Evolutionary conservation across 2,329 filamentous ascomycete species (phyloP).

Genomic region (Fusarium sambucinum): DNA sequence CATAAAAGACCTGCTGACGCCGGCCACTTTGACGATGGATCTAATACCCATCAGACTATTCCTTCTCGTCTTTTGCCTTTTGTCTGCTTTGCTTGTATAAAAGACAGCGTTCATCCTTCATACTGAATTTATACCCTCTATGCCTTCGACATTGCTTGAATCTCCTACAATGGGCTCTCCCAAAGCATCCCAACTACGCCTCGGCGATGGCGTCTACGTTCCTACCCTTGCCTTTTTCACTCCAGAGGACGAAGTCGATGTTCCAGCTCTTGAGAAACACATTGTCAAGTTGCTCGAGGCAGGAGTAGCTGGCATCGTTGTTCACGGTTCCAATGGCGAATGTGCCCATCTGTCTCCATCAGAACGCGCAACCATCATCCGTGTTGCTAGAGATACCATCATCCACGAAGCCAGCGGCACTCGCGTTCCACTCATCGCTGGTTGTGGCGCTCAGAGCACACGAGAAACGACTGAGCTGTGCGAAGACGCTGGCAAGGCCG

Average conservation of each 20-base stretch:
- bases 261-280: slow-evolving; percentile 50
- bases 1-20: slow-evolving; percentile 47
- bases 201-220: slow-evolving; percentile 53
- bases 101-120: slow-evolving; percentile 14
- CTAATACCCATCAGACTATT: slow-evolving; percentile 12
- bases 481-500: slow-evolving; percentile 74
- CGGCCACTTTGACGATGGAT: slow-evolving; percentile 22
- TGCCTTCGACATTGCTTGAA: slow-evolving; percentile 45
- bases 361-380: slow-evolving; percentile 76
- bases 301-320: slow-evolving; percentile 80
- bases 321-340: slow-evolving; percentile 87
- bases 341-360: slow-evolving; percentile 80
- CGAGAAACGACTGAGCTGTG: slow-evolving; percentile 79
- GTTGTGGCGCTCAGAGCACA: slow-evolving; percentile 80
- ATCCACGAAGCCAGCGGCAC: slow-evolving; percentile 42
- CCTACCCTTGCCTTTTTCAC: slow-evolving; percentile 56
- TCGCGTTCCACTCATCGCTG: slow-evolving; percentile 71
- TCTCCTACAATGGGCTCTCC: slow-evolving; percentile 46
- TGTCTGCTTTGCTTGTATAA: slow-evolving; percentile 25
- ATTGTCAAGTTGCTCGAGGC: slow-evolving; percentile 66
- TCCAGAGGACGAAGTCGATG: slow-evolving; percentile 52
- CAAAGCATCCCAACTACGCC: slow-evolving; percentile 44
- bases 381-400: slow-evolving; percentile 61
- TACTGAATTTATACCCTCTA: slow-evolving; percentile 17
- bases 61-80: slow-evolving; percentile 14